Evolutionary conservation across 2,329 filamentous ascomycete genomes (phyloP).

Genomic region (Curvularia hawaiiensis): DNA sequence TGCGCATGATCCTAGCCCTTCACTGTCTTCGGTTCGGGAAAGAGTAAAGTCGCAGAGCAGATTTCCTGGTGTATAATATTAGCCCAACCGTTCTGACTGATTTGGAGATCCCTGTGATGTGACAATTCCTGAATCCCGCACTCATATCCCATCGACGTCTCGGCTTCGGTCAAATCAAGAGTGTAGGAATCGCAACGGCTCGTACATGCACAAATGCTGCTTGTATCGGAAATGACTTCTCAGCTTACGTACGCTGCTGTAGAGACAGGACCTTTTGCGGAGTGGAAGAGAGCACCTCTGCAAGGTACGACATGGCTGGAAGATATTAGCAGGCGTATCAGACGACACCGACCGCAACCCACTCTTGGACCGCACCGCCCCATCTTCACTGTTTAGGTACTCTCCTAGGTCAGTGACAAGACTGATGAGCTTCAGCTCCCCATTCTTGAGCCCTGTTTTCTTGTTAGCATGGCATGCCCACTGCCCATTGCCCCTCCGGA

Average conservation of each 20-base stretch:
- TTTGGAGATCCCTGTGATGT: not conserved
- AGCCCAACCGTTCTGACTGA: not conserved
- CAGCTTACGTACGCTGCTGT: slow-evolving; percentile 57
- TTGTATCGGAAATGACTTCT: not conserved
- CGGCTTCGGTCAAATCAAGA: not conserved
- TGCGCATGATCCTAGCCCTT: slow-evolving; percentile 62
- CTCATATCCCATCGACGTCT: not conserved
- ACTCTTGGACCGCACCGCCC: slow-evolving; percentile 63
- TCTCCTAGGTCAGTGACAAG: slow-evolving; percentile 68
- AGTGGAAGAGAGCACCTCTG: slow-evolving; percentile 57
- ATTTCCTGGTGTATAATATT: slow-evolving; percentile 48
- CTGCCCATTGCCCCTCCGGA: slow-evolving; percentile 7
- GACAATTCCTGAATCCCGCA: not conserved
- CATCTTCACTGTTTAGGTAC: slow-evolving; percentile 71
- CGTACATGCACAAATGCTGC: not conserved
- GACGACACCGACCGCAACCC: slow-evolving; percentile 23
- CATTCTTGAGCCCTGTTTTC: slow-evolving; percentile 61
- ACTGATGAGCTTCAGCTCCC: slow-evolving; percentile 64
- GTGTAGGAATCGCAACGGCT: not conserved
- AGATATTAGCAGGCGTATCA: slow-evolving; percentile 17
- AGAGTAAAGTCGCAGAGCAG: slow-evolving; percentile 68
- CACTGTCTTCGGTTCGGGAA: slow-evolving; percentile 63
- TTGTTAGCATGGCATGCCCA: slow-evolving; percentile 16
- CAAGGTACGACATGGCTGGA: slow-evolving; percentile 55
- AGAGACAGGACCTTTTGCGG: slow-evolving; percentile 61